Percentiles rank a stretch among this genome's conserved stretches.
phyloP scores from a whole-genome alignment of 2,329 filamentous ascomycete species.

The Trichoderma koningiopsis region DNA sequence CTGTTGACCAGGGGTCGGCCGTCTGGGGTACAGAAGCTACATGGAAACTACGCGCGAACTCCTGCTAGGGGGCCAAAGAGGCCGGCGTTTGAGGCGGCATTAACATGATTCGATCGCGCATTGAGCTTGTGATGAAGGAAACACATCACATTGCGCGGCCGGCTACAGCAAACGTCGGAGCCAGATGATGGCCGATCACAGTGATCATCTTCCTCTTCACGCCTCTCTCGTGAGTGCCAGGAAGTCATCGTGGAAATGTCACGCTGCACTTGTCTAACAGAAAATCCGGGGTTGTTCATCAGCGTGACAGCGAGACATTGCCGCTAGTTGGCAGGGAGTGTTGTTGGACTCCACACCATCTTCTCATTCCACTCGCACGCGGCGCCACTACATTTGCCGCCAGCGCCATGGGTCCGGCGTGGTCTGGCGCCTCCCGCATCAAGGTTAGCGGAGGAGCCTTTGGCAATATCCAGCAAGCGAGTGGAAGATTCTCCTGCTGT shows the following conservation, averaged over 20 bases:
- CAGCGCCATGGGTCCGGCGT: slow-evolving; percentile 11
- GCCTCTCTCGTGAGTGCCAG: slow-evolving; percentile 1
- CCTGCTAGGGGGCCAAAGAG: neutral
- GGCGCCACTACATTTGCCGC: slow-evolving; percentile 16
- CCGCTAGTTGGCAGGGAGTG: neutral
- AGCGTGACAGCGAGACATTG: slow-evolving; percentile 3
- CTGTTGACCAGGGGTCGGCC: neutral
- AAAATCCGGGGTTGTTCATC: slow-evolving; percentile 12
- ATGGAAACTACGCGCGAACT: slow-evolving; percentile 5
- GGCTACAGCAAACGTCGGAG: slow-evolving; percentile 3
- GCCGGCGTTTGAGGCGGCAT: slow-evolving; percentile 23
- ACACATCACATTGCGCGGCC: neutral
- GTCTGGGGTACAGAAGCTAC: slow-evolving; percentile 27
- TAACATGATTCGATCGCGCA: slow-evolving; percentile 21
- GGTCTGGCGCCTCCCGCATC: slow-evolving; percentile 20
- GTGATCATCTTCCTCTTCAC: neutral
- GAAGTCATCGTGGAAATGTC: slow-evolving; percentile 14
- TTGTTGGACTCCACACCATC: slow-evolving; percentile 12
- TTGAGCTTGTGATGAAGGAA: slow-evolving; percentile 22
- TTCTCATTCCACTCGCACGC: neutral
- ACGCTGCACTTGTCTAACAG: neutral
- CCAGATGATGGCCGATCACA: slow-evolving; percentile 22
- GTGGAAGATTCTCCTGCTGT: neutral
- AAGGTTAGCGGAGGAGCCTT: slow-evolving; percentile 9
- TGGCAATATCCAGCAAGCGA: neutral